A percentile compares a stretch with the other conserved stretches of the same genome.
Evolutionary conservation across 2,329 filamentous ascomycete species (phyloP).

Genomic region (Fusarium algeriense): DNA sequence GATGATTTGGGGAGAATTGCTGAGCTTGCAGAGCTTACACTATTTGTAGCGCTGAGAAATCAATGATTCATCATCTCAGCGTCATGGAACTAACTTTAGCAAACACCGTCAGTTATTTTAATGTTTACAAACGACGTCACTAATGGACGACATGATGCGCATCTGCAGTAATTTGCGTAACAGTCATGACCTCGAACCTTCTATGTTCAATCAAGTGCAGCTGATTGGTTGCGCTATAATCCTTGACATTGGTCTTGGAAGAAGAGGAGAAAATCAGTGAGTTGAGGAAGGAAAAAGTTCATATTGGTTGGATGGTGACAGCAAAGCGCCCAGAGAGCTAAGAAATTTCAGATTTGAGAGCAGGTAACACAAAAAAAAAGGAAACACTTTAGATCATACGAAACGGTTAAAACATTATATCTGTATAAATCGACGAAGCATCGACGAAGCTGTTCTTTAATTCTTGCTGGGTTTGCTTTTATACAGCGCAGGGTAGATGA

Average conservation of each 20-base stretch:
- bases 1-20: neutral
- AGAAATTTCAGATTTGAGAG: too few relatives aligned
- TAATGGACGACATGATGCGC: neutral
- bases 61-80: slow-evolving; percentile 14
- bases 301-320: too few relatives aligned
- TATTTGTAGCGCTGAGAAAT: neutral
- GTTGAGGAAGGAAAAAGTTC: too few relatives aligned
- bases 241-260: too few relatives aligned
- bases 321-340: too few relatives aligned
- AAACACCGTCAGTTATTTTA: neutral
- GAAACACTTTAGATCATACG: too few relatives aligned
- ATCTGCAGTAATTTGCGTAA: too few relatives aligned
- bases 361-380: neutral
- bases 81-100: slow-evolving; percentile 21
- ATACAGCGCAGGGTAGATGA: neutral
- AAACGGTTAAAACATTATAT: too few relatives aligned
- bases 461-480: neutral
- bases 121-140: slow-evolving; percentile 19
- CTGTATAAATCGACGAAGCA: too few relatives aligned
- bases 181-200: too few relatives aligned
- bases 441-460: too few relatives aligned
- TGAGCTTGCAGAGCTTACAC: neutral
- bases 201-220: neutral
- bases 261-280: too few relatives aligned
- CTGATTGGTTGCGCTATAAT: neutral